phyloP scores from a whole-genome alignment of 2,329 filamentous ascomycete species.

The Grosmannia serpens region DNA sequence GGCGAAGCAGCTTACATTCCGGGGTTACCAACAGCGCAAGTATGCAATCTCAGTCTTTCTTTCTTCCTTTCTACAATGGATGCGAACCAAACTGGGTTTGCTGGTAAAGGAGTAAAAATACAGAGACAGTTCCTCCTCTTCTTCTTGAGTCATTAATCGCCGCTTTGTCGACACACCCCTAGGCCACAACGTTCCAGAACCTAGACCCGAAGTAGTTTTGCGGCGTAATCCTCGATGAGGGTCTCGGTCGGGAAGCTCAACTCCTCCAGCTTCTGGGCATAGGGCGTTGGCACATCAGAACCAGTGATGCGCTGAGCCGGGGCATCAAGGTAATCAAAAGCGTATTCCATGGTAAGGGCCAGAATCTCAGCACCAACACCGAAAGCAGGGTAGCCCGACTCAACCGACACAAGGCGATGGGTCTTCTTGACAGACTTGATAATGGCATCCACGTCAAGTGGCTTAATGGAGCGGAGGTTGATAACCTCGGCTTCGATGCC shows the following conservation, averaged over 20 bases:
- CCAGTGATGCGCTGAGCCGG: slow-evolving; percentile 91
- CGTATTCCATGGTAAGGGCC: slow-evolving; percentile 92
- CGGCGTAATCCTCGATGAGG: slow-evolving; percentile 77
- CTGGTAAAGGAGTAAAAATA: not conserved
- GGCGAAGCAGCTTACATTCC: no score
- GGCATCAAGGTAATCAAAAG: slow-evolving; percentile 92
- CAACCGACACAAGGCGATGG: slow-evolving; percentile 76
- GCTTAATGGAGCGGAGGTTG: slow-evolving; percentile 96
- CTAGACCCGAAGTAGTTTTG: slow-evolving; percentile 69
- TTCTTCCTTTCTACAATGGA: not conserved
- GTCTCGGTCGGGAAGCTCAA: slow-evolving; percentile 88
- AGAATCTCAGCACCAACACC: slow-evolving; percentile 89
- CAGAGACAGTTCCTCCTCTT: not conserved
- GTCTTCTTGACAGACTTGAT: slow-evolving; percentile 99
- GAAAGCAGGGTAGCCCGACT: slow-evolving; percentile 93
- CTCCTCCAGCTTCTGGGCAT: slow-evolving; percentile 85
- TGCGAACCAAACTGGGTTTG: not conserved
- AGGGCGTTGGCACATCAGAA: slow-evolving; percentile 93
- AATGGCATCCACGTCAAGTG: slow-evolving; percentile 88
- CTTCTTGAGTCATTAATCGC: not conserved
- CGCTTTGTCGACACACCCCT: no score
- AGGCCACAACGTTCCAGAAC: not conserved
- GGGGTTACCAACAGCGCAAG: no score
- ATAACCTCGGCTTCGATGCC: slow-evolving; percentile 93
- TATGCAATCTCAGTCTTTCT: not conserved